These are phyloP conservation scores for Tuber indicum DNA, from an alignment of 495 filamentous ascomycete genomes.

Conservation along the genomic window DNA sequence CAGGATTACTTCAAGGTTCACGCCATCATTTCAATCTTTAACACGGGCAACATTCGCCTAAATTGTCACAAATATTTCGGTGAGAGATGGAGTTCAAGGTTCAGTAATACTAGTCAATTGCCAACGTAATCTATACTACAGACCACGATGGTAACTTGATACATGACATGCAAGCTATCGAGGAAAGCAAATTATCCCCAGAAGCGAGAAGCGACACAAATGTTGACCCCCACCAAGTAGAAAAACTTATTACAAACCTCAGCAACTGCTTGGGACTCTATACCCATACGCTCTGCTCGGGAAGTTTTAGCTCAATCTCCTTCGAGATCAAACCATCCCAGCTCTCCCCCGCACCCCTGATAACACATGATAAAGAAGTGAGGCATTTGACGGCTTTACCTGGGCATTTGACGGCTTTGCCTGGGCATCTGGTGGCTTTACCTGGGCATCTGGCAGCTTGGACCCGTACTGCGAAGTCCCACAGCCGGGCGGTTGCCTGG, in stretches of 20 bases:
- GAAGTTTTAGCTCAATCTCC: not conserved
- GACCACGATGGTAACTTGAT: not conserved
- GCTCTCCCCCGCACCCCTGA: conserved; percentile 7
- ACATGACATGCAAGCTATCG: not conserved
- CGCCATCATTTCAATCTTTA: not conserved
- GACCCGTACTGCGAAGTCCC: no score
- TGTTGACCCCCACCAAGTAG: not conserved
- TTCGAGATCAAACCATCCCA: not conserved
- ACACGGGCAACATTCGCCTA: not conserved
- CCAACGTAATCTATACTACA: conserved; percentile 5
- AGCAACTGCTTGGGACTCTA: conserved; percentile 3
- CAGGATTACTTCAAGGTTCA: not conserved
- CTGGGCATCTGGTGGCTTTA: no score
- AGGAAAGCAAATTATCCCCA: conserved; percentile 6
- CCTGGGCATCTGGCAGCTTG: no score
- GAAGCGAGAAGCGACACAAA: not conserved
- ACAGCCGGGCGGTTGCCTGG: no score
- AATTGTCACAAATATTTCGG: not conserved
- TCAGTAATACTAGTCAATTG: conserved; percentile 2
- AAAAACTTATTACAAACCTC: not conserved
- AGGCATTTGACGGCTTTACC: no score
- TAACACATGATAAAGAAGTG: conserved; percentile 36
- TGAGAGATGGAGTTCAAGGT: not conserved
- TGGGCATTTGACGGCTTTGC: no score
- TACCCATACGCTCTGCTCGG: conserved; percentile 4